Base-by-base conservation (phyloP, 306 rosid species). In the Cicer judaicum region DNA sequence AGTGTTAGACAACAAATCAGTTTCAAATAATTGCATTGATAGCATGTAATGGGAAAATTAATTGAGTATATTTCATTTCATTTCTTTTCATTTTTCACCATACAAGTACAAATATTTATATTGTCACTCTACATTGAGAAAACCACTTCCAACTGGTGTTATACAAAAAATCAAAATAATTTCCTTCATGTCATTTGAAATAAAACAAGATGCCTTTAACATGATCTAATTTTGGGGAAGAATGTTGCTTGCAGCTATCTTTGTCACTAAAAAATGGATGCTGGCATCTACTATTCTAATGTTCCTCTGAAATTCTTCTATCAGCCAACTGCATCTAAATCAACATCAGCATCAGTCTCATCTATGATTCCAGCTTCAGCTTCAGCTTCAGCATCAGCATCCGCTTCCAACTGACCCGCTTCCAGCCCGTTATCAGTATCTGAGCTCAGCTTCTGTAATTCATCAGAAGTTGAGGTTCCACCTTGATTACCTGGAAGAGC, bases 391-490 rank as follows among this genome's bases (percentile, higher is more conserved):
- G 91, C 79, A 80, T 91, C 97, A 2, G 88, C 87, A 70, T 91
- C 98, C 8, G 88, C 84, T 72, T 91, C 98, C 86, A 89, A 79
- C 73, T 91, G 98, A 12, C 97, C 92, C 7, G 92, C 86, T 83
- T 93, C 98, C 76, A 75, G 98, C 67, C 86, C 94, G 13, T 42
- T 84, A 60, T 94, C 98, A 8, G 92, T 85, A 65, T 91, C 98
- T 0, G 97, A 64, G 85, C 91, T 76, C 77, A 83, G 89, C 80
- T 94, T 94, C 82, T 90, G 96, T 56, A 81, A 85, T 70, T 94
- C 99, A 50, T 92, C 93, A 0, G 90, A 85, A 6, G 82, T 82
- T 34, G 85, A 76, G 68, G 91, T 81, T 64, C 86, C 90, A 46
- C 85, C 97, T 77, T 87, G 97, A 46, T 89, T 56, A 70, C 89